phyloP scores from a whole-genome alignment of 2,329 filamentous ascomycete genomes.

The Fusarium subglutinans region DNA sequence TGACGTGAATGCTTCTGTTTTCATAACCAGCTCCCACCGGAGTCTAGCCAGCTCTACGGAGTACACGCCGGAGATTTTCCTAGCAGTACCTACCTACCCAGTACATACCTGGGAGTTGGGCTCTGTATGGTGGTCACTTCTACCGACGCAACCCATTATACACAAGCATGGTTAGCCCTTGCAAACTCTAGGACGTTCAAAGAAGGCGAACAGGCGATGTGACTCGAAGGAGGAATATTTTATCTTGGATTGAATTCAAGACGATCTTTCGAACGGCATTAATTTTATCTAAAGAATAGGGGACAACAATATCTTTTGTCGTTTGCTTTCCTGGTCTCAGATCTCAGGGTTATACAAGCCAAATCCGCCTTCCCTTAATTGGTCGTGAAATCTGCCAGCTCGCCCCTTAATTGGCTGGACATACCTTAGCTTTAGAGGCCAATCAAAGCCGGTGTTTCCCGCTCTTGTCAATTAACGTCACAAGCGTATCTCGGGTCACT shows the following conservation, averaged over 20 bases:
- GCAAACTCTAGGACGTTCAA: not conserved
- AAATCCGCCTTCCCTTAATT: slow-evolving; percentile 19
- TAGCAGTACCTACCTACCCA: no score
- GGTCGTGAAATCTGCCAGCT: slow-evolving; percentile 1
- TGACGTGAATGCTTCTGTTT: not conserved
- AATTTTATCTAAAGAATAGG: not conserved
- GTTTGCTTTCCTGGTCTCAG: not conserved
- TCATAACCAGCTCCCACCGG: not conserved
- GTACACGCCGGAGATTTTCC: not conserved
- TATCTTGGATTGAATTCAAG: not conserved
- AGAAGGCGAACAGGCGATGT: not conserved
- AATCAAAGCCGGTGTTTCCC: slow-evolving; percentile 42
- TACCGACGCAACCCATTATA: not conserved
- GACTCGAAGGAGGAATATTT: not conserved
- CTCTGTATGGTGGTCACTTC: not conserved
- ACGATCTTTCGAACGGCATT: not conserved
- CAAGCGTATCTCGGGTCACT: slow-evolving; percentile 15
- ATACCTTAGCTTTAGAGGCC: slow-evolving; percentile 6
- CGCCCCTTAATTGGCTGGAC: slow-evolving; percentile 23
- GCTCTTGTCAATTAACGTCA: slow-evolving; percentile 36
- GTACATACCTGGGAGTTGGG: no score
- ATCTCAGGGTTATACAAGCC: slow-evolving; percentile 14
- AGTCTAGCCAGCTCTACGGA: not conserved
- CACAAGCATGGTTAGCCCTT: not conserved
- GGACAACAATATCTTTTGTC: not conserved